Base-by-base conservation (phyloP, 805 yeast genomes). In the Zygosaccharomyces rouxii region DNA sequence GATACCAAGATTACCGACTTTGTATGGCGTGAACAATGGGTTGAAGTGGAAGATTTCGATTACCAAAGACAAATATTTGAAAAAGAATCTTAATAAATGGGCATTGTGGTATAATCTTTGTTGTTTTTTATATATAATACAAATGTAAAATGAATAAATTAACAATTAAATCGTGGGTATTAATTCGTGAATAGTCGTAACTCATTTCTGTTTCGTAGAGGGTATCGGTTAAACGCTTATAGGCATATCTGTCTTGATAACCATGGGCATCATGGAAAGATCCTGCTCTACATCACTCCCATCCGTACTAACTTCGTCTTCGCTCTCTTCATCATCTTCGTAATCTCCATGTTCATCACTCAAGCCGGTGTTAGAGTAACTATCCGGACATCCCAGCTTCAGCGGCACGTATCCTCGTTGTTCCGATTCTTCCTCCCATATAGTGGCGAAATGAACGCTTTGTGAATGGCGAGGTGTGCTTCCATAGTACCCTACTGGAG, bases 31-130 rank as follows among this genome's bases (percentile, higher is more conserved):
- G 88, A 83, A 67, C 77, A 79, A 56, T 75, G 76, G 74, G 75
- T 72, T 43, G 81, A 82, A 44, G 87, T 81, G 43, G 87, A 83
- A 56, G 77, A 79, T 52, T 83, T 83, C 59, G 80, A 75, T 41
- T 74, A 69, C 26, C 57, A 59, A 30, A 56, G 64, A 44, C 57
- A 46, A 26, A 42, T 51, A 9, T 58, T 54, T 38, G 59, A 59
- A 39, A 44, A 42, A 29, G 42, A 35, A n/a, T 44, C 37, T 2
- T 33, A 14, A 14, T 4, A 33, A 33, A 9, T 16, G 9, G 16
- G 37, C n/a, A 33, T 16, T 9, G 37, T 33, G 14, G 7, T 33
- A 33, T 7, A 5, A 30, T 5, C 7, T n/a, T n/a, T 13, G 9
- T 30, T 30, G 11, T 30, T 30, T 30, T 10, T 30, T 30, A 5